A percentile compares a stretch with the other conserved stretches of the same genome.
phyloP scores from a whole-genome alignment of 805 yeast genomes.

The Spathaspora girioi region DNA sequence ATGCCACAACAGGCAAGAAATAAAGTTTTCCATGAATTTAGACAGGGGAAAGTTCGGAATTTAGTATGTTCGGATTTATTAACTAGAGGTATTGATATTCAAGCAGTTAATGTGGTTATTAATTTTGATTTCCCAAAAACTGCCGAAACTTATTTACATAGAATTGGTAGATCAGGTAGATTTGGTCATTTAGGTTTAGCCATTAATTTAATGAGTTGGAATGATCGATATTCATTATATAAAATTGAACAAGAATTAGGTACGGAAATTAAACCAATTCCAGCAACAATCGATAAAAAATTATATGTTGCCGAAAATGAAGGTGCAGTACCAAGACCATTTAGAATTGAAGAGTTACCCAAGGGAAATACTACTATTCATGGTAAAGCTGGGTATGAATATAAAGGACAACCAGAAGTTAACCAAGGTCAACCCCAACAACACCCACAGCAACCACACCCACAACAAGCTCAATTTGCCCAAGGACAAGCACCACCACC shows the following conservation, averaged over 20 bases:
- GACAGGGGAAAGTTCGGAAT: constrained; percentile 97
- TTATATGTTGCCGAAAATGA: constrained; percentile 83
- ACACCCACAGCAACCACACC: constrained; percentile 7
- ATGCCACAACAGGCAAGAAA: constrained; percentile 98
- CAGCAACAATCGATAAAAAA: constrained; percentile 84
- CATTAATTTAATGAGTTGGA: constrained; percentile 93
- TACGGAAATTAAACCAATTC: constrained; percentile 95
- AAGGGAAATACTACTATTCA: constrained; percentile 34
- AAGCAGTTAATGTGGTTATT: constrained; percentile 96
- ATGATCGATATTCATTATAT: constrained; percentile 89
- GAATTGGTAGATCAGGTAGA: constrained; percentile 99
- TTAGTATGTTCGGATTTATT: constrained; percentile 94
- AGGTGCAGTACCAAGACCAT: constrained; percentile 81
- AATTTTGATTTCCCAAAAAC: constrained; percentile 98
- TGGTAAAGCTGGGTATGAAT: constrained; percentile 34
- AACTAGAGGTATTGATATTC: constrained; percentile 98
- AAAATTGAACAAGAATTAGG: constrained; percentile 97
- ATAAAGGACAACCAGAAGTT: constrained; percentile 44
- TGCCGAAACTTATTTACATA: constrained; percentile 95
- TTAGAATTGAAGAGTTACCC: constrained; percentile 65
- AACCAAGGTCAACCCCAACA: constrained; percentile 6
- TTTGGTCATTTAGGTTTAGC: constrained; percentile 98
- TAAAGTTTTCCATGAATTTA: constrained; percentile 96
- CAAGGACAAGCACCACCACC: constrained; percentile 17
- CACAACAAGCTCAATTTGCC: constrained; percentile 1